Percentiles rank a stretch among this genome's conserved stretches.
Evolutionary conservation across 306 rosid species (phyloP).

Genomic region (Dicorynia guianensis): DNA sequence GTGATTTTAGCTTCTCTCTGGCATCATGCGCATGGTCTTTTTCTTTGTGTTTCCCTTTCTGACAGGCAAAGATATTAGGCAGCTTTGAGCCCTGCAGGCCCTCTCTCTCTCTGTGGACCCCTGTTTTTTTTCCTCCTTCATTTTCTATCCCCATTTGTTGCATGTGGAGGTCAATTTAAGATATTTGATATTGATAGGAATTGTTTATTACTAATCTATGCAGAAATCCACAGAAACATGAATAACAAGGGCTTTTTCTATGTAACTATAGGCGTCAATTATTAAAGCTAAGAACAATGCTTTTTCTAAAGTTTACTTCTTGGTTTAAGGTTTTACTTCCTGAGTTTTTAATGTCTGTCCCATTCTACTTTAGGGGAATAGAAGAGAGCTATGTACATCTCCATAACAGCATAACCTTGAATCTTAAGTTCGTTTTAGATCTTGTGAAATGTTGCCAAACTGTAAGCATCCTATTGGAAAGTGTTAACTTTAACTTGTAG

Average conservation of each 20-base stretch:
- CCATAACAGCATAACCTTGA: not conserved
- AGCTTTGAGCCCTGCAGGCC: no score
- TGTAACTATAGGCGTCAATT: not conserved
- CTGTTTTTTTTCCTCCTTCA: no score
- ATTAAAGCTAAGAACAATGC: not conserved
- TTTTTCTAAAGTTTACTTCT: not conserved
- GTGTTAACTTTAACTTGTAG: not conserved
- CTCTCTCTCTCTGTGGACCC: no score
- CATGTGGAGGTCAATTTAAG: not conserved
- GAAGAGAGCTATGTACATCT: conserved; percentile 8
- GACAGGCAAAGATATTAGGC: no score
- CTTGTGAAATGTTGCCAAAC: not conserved
- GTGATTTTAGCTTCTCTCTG: no score
- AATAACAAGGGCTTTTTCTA: not conserved
- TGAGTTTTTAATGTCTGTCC: not conserved
- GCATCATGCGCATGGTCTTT: no score
- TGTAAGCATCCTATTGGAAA: not conserved
- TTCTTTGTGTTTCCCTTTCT: no score
- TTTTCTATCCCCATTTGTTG: no score
- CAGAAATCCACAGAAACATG: not conserved
- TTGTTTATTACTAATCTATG: not conserved
- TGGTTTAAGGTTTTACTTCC: conserved; percentile 10
- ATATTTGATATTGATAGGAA: conserved; percentile 8
- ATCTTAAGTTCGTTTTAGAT: conserved; percentile 1
- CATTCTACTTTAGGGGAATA: not conserved